phyloP scores from a whole-genome alignment of 192 early-diverging fungal genomes.

The Backusella liffmaniae region DNA sequence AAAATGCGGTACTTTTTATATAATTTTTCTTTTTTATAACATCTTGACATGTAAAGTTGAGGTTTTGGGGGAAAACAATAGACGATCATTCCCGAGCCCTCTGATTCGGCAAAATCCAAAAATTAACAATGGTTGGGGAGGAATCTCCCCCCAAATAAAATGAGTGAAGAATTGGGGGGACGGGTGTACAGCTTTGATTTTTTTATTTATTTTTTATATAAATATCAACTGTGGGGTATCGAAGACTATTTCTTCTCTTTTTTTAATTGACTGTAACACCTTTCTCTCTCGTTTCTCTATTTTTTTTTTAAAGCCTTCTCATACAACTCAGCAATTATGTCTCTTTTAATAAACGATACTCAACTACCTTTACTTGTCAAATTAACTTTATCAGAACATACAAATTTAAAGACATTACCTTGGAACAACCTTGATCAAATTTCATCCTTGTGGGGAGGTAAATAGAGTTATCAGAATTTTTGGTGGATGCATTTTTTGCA shows the following conservation, averaged over 20 bases:
- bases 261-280: neutral
- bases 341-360: conserved; percentile 6
- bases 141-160: neutral
- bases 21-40: neutral
- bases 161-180: neutral
- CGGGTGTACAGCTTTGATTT: neutral
- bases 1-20: neutral
- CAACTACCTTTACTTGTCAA: conserved; percentile 7
- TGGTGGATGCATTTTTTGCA: neutral
- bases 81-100: neutral
- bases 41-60: neutral
- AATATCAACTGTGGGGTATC: conserved; percentile 3
- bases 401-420: conserved; percentile 1
- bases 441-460: conserved; percentile 13
- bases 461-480: neutral
- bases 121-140: conserved; percentile 4
- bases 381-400: conserved; percentile 1
- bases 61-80: neutral
- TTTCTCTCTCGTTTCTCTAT: neutral
- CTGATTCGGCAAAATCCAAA: neutral
- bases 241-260: neutral
- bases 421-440: conserved; percentile 15
- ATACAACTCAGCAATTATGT: neutral
- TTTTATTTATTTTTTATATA: neutral
- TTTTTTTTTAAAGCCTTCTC: neutral